Evolutionary conservation across 306 rosid genomes (phyloP), one percentile per base, ranked within the genome.

Genomic region (Medicago arabica): DNA sequence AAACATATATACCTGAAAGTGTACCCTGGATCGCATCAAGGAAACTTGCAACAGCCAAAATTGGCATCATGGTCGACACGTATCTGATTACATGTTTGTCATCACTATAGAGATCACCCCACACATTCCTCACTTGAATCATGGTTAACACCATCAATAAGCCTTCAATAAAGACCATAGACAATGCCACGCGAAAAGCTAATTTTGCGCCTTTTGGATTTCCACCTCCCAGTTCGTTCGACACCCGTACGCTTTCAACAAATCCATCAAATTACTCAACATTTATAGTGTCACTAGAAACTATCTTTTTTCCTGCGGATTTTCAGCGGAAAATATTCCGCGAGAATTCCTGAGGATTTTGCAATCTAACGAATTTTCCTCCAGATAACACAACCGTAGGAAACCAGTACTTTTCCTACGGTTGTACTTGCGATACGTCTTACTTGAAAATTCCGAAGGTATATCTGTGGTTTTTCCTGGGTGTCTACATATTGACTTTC

Each of bases 81-180:
- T 88, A 81, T 63, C 57, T 79, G 49, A 87, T 77, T 18, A 92
- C 91, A 71, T 92, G 79, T 79, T 40, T 36, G 74, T 86, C 92
- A 40, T 80, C 62, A 87, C 90, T 87, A 55, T 86, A 90, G 67
- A 87, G 86, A 60, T 79, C 74, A 18, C 93, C 91, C 96, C 97
- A 87, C 14, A 87, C 34, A 39, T 90, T 81, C 57, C 90, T 78
- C 53, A 85, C 53, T 40, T 88, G 71, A 21, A 92, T 75, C 59
- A 92, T 51, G 18, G 63, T 53, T 11, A 71, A 10, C 36, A 75
- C 91, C 19, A 83, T 64, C 43, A 86, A 8, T 18, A 69, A 2
- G 4, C 83, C 86, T 63, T 67, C 83, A 43, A 43, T 69, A 36
- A 74, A 14, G 21, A 51, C 80, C 0, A 69, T 62, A 0, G 36